Base-by-base conservation (phyloP, 805 yeast species). In the Saccharomycopsis fibuligera region DNA sequence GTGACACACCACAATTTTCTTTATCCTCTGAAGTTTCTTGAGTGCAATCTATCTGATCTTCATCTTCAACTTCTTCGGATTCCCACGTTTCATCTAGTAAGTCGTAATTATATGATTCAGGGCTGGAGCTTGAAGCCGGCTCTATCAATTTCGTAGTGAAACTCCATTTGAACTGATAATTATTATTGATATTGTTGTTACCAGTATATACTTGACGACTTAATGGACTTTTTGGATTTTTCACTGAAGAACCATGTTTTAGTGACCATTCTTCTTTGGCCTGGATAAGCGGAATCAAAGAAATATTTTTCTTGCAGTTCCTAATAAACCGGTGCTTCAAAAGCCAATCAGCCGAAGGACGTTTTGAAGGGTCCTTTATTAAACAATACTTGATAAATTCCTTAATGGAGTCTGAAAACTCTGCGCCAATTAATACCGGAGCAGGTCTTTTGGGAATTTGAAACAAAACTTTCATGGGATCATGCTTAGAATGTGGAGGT, bases 391-490 rank as follows among this genome's bases (percentile, higher is more conserved):
- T 67, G 27, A 84, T 78, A 64, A 91, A 86, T 48, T 69, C 70
- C 50, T 70, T 76, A 33, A 75, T 62, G 5, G 56, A 52, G n/a
- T 57, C 56, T 5, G 63, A 51, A 47, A 56, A 65, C 65, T 63
- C 60, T 4, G 56, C 45, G 0, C 81, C 82, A 5, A 61, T 66
- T 35, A 78, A 71, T 17, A 59, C 56, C 0, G 96, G 96, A 0
- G 95, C 77, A 5, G 76, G 74, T 21, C 72, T 65, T 38, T 74
- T 73, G 12, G 90, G 91, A 40, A 88, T 86, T 42, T 75, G 74
- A 57, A 81, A 74, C 57, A 91, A 68, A 0, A 86, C 87, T 55
- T 83, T 80, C 79, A 83, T 74, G 12, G 96, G 95, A 46, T 83
- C 86, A 47, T 75, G 70, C 23, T 81, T 78, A 0, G 86, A 66